Percentiles rank a stretch among this genome's conserved stretches.
Evolutionary conservation across 2,329 filamentous ascomycete species (phyloP).

Genomic region (Thelonectria discophora): DNA sequence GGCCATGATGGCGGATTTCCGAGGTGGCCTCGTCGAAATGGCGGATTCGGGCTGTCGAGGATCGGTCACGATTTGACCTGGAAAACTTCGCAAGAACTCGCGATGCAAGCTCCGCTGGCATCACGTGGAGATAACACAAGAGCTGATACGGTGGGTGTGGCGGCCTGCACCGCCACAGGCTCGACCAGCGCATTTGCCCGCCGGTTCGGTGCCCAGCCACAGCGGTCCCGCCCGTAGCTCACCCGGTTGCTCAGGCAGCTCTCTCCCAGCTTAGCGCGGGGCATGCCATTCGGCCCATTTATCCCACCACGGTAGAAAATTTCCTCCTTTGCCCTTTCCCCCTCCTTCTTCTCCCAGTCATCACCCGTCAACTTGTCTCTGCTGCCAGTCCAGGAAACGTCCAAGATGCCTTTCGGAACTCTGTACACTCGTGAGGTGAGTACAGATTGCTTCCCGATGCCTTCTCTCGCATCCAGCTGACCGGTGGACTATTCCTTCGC

Average conservation of each 20-base stretch:
- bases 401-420: conserved; percentile 96
- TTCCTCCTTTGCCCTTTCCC: conserved; percentile 42
- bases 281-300: conserved; percentile 44
- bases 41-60: conserved; percentile 33
- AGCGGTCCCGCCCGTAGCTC: conserved; percentile 20
- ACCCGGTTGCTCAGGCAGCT: conserved; percentile 39
- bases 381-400: conserved; percentile 44
- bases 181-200: conserved; percentile 24
- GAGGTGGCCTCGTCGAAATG: conserved; percentile 38
- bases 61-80: conserved; percentile 30
- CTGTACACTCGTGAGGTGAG: conserved; percentile 86
- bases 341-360: conserved; percentile 30
- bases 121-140: conserved; percentile 41
- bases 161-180: conserved; percentile 25
- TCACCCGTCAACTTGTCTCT: conserved; percentile 42
- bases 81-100: conserved; percentile 41
- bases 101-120: conserved; percentile 24
- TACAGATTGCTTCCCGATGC: conserved; percentile 32
- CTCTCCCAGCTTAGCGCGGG: conserved; percentile 46
- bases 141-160: conserved; percentile 1
- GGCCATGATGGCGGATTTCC: conserved; percentile 46
- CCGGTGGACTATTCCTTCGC: conserved; percentile 35
- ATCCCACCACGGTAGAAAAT: conserved; percentile 44
- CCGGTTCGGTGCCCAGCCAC: conserved; percentile 27
- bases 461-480: conserved; percentile 44